phyloP scores from a whole-genome alignment of 352 stramenopile genomes.

The Phytophthora multivora region DNA sequence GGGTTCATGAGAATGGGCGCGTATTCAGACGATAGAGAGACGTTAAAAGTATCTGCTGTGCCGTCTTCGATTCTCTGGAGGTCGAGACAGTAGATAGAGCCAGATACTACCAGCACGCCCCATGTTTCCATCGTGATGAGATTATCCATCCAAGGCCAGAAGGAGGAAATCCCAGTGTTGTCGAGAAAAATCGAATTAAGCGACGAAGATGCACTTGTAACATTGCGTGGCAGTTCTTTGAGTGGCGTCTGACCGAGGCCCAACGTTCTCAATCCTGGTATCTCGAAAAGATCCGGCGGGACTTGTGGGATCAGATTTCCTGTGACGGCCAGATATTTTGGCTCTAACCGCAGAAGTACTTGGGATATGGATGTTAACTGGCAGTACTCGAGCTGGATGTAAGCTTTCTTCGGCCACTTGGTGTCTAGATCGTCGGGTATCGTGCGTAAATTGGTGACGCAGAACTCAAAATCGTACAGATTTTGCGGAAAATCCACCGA shows the following conservation, averaged over 20 bases:
- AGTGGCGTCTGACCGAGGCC: conserved; percentile 11
- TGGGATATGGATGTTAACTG: conserved; percentile 14
- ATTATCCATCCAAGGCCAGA: conserved; percentile 8
- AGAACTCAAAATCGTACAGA: conserved; percentile 44
- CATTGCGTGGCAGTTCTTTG: conserved; percentile 15
- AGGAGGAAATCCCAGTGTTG: conserved; percentile 13
- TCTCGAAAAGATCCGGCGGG: conserved; percentile 23
- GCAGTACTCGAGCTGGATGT: conserved; percentile 29
- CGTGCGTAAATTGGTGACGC: conserved; percentile 33
- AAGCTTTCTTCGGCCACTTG: conserved; percentile 25
- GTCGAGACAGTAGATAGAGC: conserved; percentile 12
- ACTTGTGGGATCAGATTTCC: conserved; percentile 33
- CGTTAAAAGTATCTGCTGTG: not conserved
- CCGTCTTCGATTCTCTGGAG: conserved; percentile 12
- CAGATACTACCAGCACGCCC: not conserved
- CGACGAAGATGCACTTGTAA: not conserved
- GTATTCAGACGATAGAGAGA: conserved; percentile 3
- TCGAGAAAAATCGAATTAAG: not conserved
- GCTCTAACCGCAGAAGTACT: conserved; percentile 16
- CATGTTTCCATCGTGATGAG: not conserved
- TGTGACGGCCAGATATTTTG: conserved; percentile 19
- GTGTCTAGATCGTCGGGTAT: conserved; percentile 40
- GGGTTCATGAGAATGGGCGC: conserved; percentile 15
- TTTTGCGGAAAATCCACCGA: conserved; percentile 32
- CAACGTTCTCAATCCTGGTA: conserved; percentile 1